These are phyloP conservation scores for Xanthoconium purpureum DNA, from an alignment of 768 basidiomycete species.

Conservation along the genomic window DNA sequence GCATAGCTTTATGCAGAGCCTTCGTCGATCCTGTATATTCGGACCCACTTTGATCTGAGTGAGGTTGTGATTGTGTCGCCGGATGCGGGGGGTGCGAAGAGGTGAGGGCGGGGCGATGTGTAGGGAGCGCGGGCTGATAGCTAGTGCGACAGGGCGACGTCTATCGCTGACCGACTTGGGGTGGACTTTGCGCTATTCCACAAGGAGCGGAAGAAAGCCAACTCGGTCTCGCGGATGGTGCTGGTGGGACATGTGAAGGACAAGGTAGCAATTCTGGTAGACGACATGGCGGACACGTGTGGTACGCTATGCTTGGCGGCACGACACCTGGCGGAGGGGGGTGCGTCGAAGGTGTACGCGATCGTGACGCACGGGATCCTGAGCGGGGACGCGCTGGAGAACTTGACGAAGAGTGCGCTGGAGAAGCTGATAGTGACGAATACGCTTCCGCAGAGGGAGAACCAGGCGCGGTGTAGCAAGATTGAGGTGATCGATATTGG, in stretches of 20 bases:
- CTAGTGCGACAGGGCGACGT: conserved; percentile 70
- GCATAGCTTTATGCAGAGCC: conserved; percentile 90
- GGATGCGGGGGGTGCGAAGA: conserved; percentile 97
- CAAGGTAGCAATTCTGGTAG: conserved; percentile 91
- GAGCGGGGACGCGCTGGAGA: conserved; percentile 81
- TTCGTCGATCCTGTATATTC: conserved; percentile 91
- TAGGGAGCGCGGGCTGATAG: conserved; percentile 14
- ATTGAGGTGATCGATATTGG: conserved; percentile 95
- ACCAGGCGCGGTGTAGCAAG: conserved; percentile 68
- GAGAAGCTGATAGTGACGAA: conserved; percentile 98
- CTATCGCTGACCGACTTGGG: conserved; percentile 92
- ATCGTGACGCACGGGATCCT: conserved; percentile 97
- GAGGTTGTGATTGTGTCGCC: conserved; percentile 95
- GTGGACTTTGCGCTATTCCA: conserved; percentile 99
- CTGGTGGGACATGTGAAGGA: conserved; percentile 92
- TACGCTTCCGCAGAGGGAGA: conserved; percentile 86
- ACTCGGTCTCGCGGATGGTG: conserved; percentile 92
- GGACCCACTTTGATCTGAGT: conserved; percentile 79
- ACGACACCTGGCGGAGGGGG: conserved; percentile 82
- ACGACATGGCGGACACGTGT: conserved; percentile 98
- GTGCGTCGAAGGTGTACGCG: conserved; percentile 80
- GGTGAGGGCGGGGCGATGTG: conserved; percentile 45
- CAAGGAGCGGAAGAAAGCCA: conserved; percentile 97
- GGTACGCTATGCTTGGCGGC: conserved; percentile 93
- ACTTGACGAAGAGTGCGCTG: conserved; percentile 68